Evolutionary conservation across 306 rosid genomes (phyloP), one percentile per base, ranked within the genome.

Genomic region (Neltuma alba): DNA sequence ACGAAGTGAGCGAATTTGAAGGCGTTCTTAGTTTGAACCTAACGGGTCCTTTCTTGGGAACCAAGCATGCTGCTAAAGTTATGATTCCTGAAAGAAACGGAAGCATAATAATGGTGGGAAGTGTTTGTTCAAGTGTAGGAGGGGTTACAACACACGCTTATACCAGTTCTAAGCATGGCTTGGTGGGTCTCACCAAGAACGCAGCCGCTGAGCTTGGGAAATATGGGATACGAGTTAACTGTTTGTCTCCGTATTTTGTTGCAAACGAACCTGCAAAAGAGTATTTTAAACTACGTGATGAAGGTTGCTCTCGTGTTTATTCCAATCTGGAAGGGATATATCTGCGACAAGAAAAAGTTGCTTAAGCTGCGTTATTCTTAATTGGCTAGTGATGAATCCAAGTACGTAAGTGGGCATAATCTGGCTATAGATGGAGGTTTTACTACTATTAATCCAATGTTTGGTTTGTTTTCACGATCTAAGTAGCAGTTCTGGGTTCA

Each of bases 331-430:
- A 82, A 78, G 83, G 88, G 5, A 73, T 61, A 3, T 16, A 30
- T 27, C 48, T 85, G 61, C 21, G 6, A 63, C 76, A 62, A 62
- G 79, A 81, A 11, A 86, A 85, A 16, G 83, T 75, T 2, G 75
- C 85, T 48, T 16, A 62, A 7, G 86, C 72, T 69, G 81, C 75
- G 52, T 11, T 83, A 5, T 83, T 6, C 33, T n/a, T n/a, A n/a
- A n/a, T 52, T 83, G 75, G 86, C 83, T 1, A 82, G 83, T 74
- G 86, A 82, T 28, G 85, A 77, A 13, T 85, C 85, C n/a, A 81
- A 61, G 20, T 81, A 81, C 23, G 7, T 81, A 25, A 81, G 85
- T 73, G 83, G 81, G 0, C 81, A 81, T 31, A 81, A 85, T 75
- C 65, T 85, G 1, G 83, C 80, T 0, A 45, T 81, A 1, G 85